phyloP scores from a whole-genome alignment of 495 filamentous ascomycete species.

The Tuber aestivum region DNA sequence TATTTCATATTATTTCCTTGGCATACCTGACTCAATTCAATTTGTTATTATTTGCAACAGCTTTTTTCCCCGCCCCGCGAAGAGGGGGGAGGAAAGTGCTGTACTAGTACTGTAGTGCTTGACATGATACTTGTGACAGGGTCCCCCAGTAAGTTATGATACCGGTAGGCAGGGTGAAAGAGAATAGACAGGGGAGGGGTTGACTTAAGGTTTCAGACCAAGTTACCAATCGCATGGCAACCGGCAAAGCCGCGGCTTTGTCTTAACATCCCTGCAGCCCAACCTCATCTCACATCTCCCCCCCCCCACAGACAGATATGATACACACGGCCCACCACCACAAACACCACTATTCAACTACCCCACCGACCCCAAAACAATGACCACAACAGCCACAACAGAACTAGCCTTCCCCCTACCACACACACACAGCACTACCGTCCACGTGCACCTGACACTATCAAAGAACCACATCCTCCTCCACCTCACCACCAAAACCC shows the following conservation, averaged over 20 bases:
- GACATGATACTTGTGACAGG: background rate
- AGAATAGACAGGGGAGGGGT: background rate
- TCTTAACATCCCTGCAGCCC: background rate
- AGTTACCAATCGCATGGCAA: background rate
- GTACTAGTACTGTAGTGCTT: background rate
- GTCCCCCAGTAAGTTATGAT: background rate
- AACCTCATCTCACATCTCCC: background rate
- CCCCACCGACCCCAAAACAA: background rate
- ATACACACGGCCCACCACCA: background rate
- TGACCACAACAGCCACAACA: slow-evolving; percentile 40
- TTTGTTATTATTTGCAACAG: background rate
- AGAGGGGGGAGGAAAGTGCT: background rate
- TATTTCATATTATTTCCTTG: background rate
- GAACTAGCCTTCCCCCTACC: slow-evolving; percentile 76
- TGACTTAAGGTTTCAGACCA: background rate
- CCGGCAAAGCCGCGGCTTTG: background rate
- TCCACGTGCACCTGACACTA: slow-evolving; percentile 70
- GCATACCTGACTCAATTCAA: background rate
- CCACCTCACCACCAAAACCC: slow-evolving; percentile 67
- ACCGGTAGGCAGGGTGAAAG: background rate
- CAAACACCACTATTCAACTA: no score
- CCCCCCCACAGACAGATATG: background rate
- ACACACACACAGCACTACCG: slow-evolving; percentile 65
- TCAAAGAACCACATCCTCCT: slow-evolving; percentile 61
- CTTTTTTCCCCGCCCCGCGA: background rate